phyloP scores from a whole-genome alignment of 2,329 filamentous ascomycete species.

The Lasiodiplodia gonubiensis region DNA sequence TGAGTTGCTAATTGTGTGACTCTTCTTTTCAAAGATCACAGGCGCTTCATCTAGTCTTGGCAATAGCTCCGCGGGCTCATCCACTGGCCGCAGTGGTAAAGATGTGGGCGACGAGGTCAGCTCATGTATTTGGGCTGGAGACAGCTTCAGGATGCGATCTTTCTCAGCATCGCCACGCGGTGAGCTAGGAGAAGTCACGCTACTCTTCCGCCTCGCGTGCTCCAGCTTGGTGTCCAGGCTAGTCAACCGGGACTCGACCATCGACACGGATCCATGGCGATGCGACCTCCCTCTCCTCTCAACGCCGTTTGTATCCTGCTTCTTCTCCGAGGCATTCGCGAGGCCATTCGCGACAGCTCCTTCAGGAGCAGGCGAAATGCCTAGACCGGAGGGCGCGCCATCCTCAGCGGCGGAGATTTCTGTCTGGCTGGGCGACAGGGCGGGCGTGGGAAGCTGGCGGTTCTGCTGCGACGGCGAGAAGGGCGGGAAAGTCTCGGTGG shows the following conservation, averaged over 20 bases:
- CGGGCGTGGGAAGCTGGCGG: slow-evolving; percentile 40
- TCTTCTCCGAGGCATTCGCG: background rate
- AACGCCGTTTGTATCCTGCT: slow-evolving; percentile 19
- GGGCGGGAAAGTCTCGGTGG: slow-evolving; percentile 31
- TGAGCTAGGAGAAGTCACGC: slow-evolving; percentile 13
- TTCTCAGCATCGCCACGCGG: slow-evolving; percentile 14
- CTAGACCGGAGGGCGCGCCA: background rate
- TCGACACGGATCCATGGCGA: slow-evolving; percentile 3
- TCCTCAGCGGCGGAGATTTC: slow-evolving; percentile 9
- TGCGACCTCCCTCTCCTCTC: slow-evolving; percentile 12
- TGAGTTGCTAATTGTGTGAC: background rate
- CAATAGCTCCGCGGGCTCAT: slow-evolving; percentile 44
- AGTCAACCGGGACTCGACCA: background rate
- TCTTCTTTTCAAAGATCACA: slow-evolving; percentile 14
- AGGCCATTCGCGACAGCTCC: background rate
- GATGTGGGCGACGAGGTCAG: slow-evolving; percentile 61
- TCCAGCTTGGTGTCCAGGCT: background rate
- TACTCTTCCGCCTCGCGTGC: slow-evolving; percentile 13
- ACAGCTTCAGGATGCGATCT: slow-evolving; percentile 58
- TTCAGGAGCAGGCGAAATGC: background rate
- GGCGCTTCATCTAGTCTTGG: slow-evolving; percentile 22
- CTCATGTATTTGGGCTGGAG: slow-evolving; percentile 60
- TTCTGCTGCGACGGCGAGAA: slow-evolving; percentile 18
- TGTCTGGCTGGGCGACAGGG: slow-evolving; percentile 26
- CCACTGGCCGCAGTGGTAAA: slow-evolving; percentile 55